Conservation (phyloP, 768 basidiomycete genomes). For the Lactarius hatsudake region DNA sequence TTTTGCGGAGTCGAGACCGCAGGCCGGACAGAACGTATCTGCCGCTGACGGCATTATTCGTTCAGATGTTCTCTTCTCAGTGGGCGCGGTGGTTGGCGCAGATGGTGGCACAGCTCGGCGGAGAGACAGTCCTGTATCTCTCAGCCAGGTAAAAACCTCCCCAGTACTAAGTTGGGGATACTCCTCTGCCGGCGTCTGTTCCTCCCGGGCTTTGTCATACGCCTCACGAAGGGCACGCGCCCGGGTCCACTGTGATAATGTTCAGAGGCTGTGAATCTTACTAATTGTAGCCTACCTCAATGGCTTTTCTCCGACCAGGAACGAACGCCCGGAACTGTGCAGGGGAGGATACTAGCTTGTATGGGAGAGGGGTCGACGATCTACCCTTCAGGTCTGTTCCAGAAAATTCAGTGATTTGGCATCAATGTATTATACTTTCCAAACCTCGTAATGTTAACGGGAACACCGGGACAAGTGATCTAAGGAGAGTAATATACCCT, state of each 20-base stretch:
- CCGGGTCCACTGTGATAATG: constrained; percentile 41
- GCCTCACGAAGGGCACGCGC: constrained; percentile 41
- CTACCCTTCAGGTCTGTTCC: constrained; percentile 39
- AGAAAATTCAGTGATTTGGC: constrained; percentile 3
- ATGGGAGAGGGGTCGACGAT: constrained; percentile 35
- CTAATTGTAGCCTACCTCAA: constrained; percentile 40
- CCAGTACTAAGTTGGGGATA: constrained; percentile 36
- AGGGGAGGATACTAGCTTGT: constrained; percentile 38
- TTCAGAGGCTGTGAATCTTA: constrained; percentile 5
- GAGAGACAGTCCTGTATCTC: constrained; percentile 41
- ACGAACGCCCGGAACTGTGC: constrained; percentile 38
- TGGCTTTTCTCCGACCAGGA: constrained; percentile 46
- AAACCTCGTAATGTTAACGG: constrained; percentile 46
- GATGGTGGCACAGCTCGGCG: constrained; percentile 31
- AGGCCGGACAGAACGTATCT: constrained; percentile 18
- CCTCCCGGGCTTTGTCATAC: constrained; percentile 35
- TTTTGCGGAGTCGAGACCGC: constrained; percentile 6
- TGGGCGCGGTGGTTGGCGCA: constrained; percentile 1
- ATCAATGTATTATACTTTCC: background rate
- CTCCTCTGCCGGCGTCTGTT: constrained; percentile 27
- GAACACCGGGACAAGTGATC: constrained; percentile 39
- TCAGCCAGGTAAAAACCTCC: constrained; percentile 47
- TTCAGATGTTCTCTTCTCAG: constrained; percentile 6
- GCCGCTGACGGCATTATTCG: constrained; percentile 5
- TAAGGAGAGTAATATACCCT: constrained; percentile 38